phyloP scores from a whole-genome alignment of 305 asterid genomes.

The Fraxinus albicans region DNA sequence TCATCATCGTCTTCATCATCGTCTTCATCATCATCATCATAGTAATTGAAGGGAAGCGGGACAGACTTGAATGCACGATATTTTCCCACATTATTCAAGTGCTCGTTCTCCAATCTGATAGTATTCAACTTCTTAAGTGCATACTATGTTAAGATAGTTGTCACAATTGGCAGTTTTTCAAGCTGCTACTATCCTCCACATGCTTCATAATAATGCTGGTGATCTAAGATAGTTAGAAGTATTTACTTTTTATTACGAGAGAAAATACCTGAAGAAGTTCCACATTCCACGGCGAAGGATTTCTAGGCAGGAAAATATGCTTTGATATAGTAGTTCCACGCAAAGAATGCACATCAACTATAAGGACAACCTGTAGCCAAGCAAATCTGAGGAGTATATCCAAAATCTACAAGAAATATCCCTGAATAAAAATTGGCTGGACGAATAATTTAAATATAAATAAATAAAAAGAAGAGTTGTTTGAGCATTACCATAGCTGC shows the following conservation, averaged over 20 bases:
- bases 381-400: conserved; percentile 75
- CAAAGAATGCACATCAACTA: conserved; percentile 51
- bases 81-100: conserved; percentile 71
- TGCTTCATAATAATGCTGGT: background rate
- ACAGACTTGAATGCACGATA: conserved; percentile 82
- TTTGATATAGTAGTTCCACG: conserved; percentile 51
- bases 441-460: background rate
- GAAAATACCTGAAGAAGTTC: conserved; percentile 83
- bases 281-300: conserved; percentile 84
- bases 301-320: conserved; percentile 63
- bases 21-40: conserved; percentile 36
- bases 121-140: background rate
- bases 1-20: conserved; percentile 32
- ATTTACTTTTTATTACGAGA: background rate
- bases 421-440: background rate
- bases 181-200: background rate
- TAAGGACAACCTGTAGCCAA: conserved; percentile 71
- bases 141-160: background rate
- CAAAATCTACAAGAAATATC: conserved; percentile 48
- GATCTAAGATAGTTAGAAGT: background rate
- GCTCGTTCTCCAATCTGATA: conserved; percentile 85
- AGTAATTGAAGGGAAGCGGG: conserved; percentile 74
- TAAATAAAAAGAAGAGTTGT: background rate
- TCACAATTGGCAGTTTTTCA: background rate
- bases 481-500: conserved; percentile 54